Base-by-base conservation (phyloP, 345 rosid species). In the Populus simonii region DNA sequence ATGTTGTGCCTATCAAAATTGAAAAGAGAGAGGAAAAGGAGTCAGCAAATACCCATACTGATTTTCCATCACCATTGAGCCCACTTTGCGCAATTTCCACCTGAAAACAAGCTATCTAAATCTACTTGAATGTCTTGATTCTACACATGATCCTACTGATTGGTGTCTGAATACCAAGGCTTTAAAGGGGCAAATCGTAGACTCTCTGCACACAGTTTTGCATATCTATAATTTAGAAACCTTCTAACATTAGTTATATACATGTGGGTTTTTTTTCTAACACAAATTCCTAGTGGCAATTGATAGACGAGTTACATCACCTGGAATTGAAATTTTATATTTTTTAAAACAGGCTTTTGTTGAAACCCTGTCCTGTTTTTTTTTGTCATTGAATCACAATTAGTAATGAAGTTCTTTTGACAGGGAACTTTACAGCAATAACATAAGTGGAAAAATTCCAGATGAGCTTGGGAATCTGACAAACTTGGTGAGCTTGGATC, bases 401-500 rank as follows among this genome's bases (percentile, higher is more conserved):
- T 15, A 70, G 38, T 78, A 16, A 72, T 74, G 27, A 35, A 80
- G 38, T 66, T 79, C 66, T 79, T 73, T 53, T 86, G 74, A 74
- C 96, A 93, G 97, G 94, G 96, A 93, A 79, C 97, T 93, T 72
- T 88, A 88, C 49, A 89, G 93, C 78, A 93, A 91, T 84, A 85
- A 88, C 83, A 84, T 93, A 68, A 88, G 84, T 82, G 97, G 95
- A 68, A 57, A 0, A 79, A 84, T 93, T 80, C 97, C 97, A 7
- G 93, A 90, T 38, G 92, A 90, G 87, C 92, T 93, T 79, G 97
- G 97, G 66, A 93, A 90, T 81, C 83, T 93, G 91, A 83, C 90
- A 47, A 85, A 80, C 82, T 80, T 93, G 89, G 97, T 93, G 87
- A 91, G 96, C 96, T 89, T 93, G 97, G 97, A 93, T 90, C 94